phyloP scores from a whole-genome alignment of 768 basidiomycete species.

The Panellus pusillus region DNA sequence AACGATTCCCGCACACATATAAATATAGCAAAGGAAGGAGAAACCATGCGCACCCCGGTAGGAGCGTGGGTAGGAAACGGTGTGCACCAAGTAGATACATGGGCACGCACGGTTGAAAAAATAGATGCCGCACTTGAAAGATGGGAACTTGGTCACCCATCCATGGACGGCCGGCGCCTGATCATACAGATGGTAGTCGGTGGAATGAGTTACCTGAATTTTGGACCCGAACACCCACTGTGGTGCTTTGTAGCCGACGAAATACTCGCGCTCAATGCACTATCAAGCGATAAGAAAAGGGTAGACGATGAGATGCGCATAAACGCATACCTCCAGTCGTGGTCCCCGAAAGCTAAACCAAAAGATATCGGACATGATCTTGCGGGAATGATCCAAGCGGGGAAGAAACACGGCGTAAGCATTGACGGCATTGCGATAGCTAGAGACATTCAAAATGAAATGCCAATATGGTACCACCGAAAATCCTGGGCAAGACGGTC shows the following conservation, averaged over 20 bases:
- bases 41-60: conserved; percentile 28
- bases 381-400: not conserved
- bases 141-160: conserved; percentile 31
- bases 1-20: conserved; percentile 22
- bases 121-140: conserved; percentile 19
- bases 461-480: conserved; percentile 1
- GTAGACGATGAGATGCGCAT: not conserved
- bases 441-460: too few species aligned
- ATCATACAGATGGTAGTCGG: conserved; percentile 31
- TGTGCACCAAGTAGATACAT: conserved; percentile 21
- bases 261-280: not conserved
- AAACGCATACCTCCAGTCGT: not conserved
- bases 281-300: not conserved
- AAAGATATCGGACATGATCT: not conserved
- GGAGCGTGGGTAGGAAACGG: conserved; percentile 35
- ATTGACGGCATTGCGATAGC: not conserved
- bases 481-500: not conserved
- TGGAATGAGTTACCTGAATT: conserved; percentile 23
- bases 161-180: conserved; percentile 26
- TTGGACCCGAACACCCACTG: not conserved
- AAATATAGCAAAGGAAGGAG: conserved; percentile 29
- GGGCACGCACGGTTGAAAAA: conserved; percentile 29
- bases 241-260: not conserved
- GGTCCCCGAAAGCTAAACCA: not conserved
- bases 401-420: not conserved